Evolutionary conservation across 768 basidiomycete species (phyloP), one percentile per base, ranked within the genome.

Genomic region (Chalciporus chontae): DNA sequence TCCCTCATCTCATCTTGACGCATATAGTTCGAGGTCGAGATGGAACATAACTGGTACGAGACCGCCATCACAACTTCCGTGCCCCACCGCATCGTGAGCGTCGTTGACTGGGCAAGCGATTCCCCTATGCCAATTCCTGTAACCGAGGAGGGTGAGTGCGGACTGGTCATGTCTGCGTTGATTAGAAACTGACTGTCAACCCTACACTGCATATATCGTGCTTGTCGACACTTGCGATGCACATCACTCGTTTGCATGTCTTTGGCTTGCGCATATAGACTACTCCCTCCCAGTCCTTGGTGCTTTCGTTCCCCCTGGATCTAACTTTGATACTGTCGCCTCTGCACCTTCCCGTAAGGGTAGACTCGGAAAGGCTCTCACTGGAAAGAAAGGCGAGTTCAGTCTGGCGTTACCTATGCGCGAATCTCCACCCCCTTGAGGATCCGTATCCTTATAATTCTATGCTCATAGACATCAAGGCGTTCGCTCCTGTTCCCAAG

Each of bases 11-110:
- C n/a, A 58, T 10, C 14, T n/a, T 42, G 4, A 17, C 9, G 5
- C 14, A 8, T 40, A 15, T 49, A 87, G 83, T 87, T 94, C 60
- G 91, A 94, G 64, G 87, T 95, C 40, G 88, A 93, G 76, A 91
- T 95, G 87, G 64, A 84, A 62, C 85, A 96, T 71, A 97, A 94
- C 70, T 95, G 91, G 91, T 98, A 98, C 59, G 93, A 97, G 68
- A 81, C 92, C 4, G 78, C 90, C 18, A 85, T 99, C 37, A 84
- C 88, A 10, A 83, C 81, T 1, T 65, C 71, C 24, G 67, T 77
- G n/a, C 88, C 91, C 21, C 85, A 92, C 63, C 78, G 83, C 53
- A 84, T 94, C 57, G 72, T 97, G 60, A 84, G 87, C 23, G 91
- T 94, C 32, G 90, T 95, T 53, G 95, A 98, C 65, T 97, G 94